Evolutionary conservation across 1,139 yeast species (phyloP).

Genomic region (Magnusiomyces tetraspermus): DNA sequence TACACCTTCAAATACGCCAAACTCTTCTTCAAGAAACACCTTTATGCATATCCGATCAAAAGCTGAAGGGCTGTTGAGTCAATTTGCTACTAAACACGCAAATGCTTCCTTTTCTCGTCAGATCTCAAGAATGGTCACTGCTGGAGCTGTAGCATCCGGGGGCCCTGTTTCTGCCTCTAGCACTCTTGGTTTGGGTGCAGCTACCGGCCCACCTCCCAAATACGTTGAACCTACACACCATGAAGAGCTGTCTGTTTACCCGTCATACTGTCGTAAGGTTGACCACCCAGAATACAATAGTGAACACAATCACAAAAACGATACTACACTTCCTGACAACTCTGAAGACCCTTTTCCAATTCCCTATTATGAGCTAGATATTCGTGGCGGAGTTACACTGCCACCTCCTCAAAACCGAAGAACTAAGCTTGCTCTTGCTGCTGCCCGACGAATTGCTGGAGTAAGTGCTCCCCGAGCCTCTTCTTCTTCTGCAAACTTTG

Average conservation of each 20-base stretch:
- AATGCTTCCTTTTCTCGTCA: slow-evolving; percentile 13
- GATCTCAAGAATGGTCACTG: slow-evolving; percentile 12
- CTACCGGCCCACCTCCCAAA: neutral
- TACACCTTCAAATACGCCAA: neutral
- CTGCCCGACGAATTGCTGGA: slow-evolving; percentile 63
- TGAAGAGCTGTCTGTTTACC: slow-evolving; percentile 41
- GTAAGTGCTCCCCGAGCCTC: slow-evolving; percentile 13
- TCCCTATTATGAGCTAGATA: slow-evolving; percentile 40
- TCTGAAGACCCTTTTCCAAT: neutral
- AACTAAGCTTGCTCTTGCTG: slow-evolving; percentile 54
- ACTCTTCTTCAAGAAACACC: neutral
- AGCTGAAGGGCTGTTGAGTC: slow-evolving; percentile 5
- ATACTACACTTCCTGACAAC: neutral
- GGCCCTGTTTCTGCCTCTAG: slow-evolving; percentile 6
- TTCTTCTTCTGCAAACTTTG: slow-evolving; percentile 15
- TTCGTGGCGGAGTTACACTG: slow-evolving; percentile 64
- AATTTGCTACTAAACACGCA: slow-evolving; percentile 14
- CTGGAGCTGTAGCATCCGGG: slow-evolving; percentile 11
- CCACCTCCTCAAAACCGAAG: slow-evolving; percentile 66
- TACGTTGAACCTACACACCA: slow-evolving; percentile 22
- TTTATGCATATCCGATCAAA: neutral
- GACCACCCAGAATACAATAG: slow-evolving; percentile 20
- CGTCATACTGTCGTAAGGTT: slow-evolving; percentile 49
- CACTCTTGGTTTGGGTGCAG: neutral
- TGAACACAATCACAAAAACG: neutral